Evolutionary conservation across 495 filamentous ascomycete species (phyloP).

Genomic region (Aspergillus bertholletiae): DNA sequence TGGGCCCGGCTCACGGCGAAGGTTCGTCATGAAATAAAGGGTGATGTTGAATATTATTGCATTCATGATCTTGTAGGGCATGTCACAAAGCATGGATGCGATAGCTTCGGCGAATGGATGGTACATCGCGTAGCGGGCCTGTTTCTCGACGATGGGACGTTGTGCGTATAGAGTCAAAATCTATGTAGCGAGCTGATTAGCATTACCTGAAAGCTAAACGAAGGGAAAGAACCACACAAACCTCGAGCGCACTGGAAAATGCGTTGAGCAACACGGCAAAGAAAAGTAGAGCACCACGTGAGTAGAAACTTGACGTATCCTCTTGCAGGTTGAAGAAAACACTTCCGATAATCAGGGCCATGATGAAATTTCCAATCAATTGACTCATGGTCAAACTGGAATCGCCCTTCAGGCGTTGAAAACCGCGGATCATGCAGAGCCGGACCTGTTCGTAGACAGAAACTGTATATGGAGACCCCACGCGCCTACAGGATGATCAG

Average conservation of each 20-base stretch:
- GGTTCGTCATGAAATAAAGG: constrained; percentile 59
- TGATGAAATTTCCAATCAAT: constrained; percentile 75
- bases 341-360: constrained; percentile 81
- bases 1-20: constrained; percentile 41
- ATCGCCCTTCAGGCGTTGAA: constrained; percentile 66
- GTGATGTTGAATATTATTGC: constrained; percentile 54
- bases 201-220: neutral
- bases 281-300: constrained; percentile 82
- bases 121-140: constrained; percentile 64
- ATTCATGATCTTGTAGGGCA: constrained; percentile 54
- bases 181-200: constrained; percentile 36
- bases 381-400: constrained; percentile 68
- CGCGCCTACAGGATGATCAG: constrained; percentile 18
- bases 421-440: constrained; percentile 50
- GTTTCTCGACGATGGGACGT: constrained; percentile 67
- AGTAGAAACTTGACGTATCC: constrained; percentile 72
- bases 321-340: constrained; percentile 78
- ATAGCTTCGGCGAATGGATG: constrained; percentile 62
- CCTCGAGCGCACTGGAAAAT: constrained; percentile 78
- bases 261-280: constrained; percentile 91
- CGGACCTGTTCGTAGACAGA: constrained; percentile 44
- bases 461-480: constrained; percentile 45
- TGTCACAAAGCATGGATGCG: constrained; percentile 58
- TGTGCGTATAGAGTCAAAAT: constrained; percentile 60
- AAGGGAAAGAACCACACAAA: constrained; percentile 20